These are phyloP conservation scores for Mayamaea pseudoterrestris DNA, from an alignment of 108 stramenopile species.

Conservation along the genomic window DNA sequence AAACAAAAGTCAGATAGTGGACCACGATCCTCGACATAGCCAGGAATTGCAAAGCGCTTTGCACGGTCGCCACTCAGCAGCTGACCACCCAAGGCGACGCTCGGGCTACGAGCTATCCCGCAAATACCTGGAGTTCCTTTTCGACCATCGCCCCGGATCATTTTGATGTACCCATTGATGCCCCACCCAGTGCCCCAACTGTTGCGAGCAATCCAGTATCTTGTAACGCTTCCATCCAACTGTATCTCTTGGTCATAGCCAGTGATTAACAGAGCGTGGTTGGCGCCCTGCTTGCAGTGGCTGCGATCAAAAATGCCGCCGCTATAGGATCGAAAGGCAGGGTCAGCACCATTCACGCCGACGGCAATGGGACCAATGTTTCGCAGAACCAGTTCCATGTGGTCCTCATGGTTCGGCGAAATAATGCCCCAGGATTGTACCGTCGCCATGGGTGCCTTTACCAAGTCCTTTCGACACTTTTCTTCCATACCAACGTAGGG, in stretches of 20 bases:
- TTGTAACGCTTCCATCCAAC: constrained; percentile 1
- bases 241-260: constrained; percentile 32
- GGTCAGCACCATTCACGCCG: constrained; percentile 55
- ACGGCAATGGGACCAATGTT: constrained; percentile 72
- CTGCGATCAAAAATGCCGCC: constrained; percentile 41
- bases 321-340: constrained; percentile 41
- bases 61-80: too few species aligned
- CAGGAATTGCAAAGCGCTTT: too few species aligned
- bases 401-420: constrained; percentile 47
- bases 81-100: too few species aligned
- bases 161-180: constrained; percentile 51
- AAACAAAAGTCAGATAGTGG: too few species aligned
- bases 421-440: constrained; percentile 63
- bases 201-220: constrained; percentile 65
- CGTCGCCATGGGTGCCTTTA: constrained; percentile 43
- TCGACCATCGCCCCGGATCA: constrained; percentile 34
- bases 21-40: too few species aligned
- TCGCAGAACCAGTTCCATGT: constrained; percentile 51
- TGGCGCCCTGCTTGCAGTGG: constrained; percentile 37
- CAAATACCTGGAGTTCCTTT: constrained; percentile 50
- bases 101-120: constrained; percentile 59
- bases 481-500: constrained; percentile 32
- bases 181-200: constrained; percentile 64
- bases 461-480: constrained; percentile 17
- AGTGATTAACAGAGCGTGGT: constrained; percentile 61